Evolutionary conservation across 371 early-diverging fungal genomes (phyloP).

Genomic region (Mortierella sp.): DNA sequence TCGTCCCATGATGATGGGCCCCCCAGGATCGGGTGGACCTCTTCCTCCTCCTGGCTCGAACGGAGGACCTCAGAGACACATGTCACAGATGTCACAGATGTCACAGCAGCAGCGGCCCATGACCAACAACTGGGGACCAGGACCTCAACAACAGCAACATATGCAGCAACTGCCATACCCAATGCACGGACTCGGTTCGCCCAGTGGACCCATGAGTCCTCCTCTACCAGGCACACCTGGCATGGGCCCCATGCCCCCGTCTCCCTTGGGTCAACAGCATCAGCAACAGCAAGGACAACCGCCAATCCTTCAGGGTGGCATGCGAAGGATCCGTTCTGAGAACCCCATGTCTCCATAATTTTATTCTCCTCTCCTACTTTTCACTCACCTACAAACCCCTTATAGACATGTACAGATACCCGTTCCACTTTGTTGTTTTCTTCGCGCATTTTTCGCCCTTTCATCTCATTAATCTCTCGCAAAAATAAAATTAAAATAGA

Average conservation of each 20-base stretch:
- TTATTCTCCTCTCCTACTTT: background rate
- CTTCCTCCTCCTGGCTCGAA: background rate
- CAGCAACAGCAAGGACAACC: slow-evolving; percentile 4
- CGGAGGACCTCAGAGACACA: slow-evolving; percentile 1
- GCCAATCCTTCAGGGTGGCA: background rate
- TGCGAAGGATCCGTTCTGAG: slow-evolving; percentile 14
- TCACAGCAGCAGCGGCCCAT: background rate
- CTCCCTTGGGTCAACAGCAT: background rate
- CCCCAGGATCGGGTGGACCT: background rate
- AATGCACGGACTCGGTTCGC: slow-evolving; percentile 7
- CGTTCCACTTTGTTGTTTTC: background rate
- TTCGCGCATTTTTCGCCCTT: background rate
- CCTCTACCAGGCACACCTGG: background rate
- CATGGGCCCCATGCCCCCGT: background rate
- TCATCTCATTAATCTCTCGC: background rate
- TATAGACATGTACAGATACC: slow-evolving; percentile 6
- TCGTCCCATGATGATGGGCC: slow-evolving; percentile 33
- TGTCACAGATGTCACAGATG: background rate
- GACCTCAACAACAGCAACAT: background rate
- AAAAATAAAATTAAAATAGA: background rate
- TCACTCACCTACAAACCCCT: background rate
- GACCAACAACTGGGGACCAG: slow-evolving; percentile 6
- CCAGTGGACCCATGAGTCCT: background rate
- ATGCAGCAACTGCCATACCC: background rate
- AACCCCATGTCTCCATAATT: slow-evolving; percentile 4